These are phyloP conservation scores for Leptographium wingfieldii DNA, from an alignment of 2,329 filamentous ascomycete species.

Conservation along the genomic window DNA sequence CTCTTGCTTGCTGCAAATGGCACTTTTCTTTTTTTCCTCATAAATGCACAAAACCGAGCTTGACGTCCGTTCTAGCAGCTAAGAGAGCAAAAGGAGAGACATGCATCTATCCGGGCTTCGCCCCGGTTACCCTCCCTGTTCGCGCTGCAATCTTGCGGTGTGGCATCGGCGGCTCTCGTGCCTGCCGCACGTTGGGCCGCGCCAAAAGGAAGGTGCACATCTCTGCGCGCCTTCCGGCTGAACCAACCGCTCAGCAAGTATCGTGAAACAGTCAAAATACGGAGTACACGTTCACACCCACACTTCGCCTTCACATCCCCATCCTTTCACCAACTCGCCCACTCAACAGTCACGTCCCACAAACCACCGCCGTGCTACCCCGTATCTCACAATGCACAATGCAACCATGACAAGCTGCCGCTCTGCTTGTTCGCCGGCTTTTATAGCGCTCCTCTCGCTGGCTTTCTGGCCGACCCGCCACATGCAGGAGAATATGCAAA, in stretches of 20 bases:
- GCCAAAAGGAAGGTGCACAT: background rate
- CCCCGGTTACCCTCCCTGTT: background rate
- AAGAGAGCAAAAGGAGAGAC: background rate
- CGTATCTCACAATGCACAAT: background rate
- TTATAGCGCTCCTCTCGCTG: background rate
- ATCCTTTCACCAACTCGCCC: background rate
- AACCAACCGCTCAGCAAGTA: background rate
- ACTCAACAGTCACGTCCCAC: no score
- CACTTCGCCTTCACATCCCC: no score
- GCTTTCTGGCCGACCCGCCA: background rate
- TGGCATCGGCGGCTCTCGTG: background rate
- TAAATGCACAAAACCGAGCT: background rate
- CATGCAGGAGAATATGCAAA: constrained; percentile 2
- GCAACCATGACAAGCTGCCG: background rate
- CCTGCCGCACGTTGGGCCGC: background rate
- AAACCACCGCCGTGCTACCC: background rate
- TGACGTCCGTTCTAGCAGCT: background rate
- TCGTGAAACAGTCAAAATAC: background rate
- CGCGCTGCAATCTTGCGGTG: background rate
- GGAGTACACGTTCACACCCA: no score
- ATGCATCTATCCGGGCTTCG: background rate
- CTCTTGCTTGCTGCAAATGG: background rate
- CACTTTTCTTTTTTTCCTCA: background rate
- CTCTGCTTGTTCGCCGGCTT: background rate
- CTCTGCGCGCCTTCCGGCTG: background rate